These are phyloP conservation scores for Bruguiera gymnorhiza DNA, from an alignment of 345 rosid genomes.

Conservation along the genomic window DNA sequence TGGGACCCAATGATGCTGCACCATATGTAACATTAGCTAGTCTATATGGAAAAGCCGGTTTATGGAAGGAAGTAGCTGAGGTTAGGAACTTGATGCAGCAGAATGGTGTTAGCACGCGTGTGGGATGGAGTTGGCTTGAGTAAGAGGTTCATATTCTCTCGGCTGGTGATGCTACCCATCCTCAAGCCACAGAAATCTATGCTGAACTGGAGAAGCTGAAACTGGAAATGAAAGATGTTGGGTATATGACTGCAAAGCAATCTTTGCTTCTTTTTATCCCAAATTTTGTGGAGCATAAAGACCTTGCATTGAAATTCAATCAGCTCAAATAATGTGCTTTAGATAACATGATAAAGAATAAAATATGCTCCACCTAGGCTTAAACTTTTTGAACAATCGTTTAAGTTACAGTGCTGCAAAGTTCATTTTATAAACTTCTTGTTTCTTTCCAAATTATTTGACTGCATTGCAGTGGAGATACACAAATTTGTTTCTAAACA, in stretches of 20 bases:
- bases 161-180: constrained; percentile 14
- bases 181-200: constrained; percentile 9
- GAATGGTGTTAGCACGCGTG: constrained; percentile 18
- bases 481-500: constrained; percentile 41
- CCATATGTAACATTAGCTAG: constrained; percentile 21
- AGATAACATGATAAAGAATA: too few relatives aligned
- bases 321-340: too few relatives aligned
- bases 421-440: not conserved
- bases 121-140: constrained; percentile 29
- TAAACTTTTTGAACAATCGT: not conserved
- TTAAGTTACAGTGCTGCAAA: not conserved
- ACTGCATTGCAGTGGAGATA: constrained; percentile 43
- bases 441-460: constrained; percentile 37
- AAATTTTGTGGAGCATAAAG: too few relatives aligned
- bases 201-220: constrained; percentile 17
- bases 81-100: constrained; percentile 24
- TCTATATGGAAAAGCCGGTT: constrained; percentile 16
- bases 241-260: not conserved
- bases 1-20: constrained; percentile 16
- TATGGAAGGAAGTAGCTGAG: constrained; percentile 23
- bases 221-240: constrained; percentile 15
- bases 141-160: constrained; percentile 14
- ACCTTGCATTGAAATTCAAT: too few relatives aligned
- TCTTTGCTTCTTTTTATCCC: too few relatives aligned
- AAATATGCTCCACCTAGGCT: too few relatives aligned